Evolutionary conservation across 495 filamentous ascomycete genomes (phyloP).

Genomic region (Friedmanniomyces endolithicus): DNA sequence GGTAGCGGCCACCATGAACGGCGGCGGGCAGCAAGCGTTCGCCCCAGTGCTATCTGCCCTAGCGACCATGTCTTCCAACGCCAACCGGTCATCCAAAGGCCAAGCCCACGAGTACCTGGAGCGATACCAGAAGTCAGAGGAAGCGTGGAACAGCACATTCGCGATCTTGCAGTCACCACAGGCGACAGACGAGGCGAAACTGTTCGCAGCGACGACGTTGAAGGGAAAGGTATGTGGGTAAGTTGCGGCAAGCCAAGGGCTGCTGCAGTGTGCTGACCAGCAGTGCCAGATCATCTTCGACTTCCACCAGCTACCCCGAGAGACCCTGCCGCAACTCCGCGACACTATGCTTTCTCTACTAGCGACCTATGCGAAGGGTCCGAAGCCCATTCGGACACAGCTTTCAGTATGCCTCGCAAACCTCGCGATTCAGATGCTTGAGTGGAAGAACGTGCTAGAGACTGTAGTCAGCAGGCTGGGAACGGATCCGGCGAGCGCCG

Average conservation of each 20-base stretch:
- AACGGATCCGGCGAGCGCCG: constrained; percentile 57
- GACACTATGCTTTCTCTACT: constrained; percentile 71
- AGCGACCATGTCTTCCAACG: constrained; percentile 76
- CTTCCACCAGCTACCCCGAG: constrained; percentile 69
- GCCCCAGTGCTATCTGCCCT: constrained; percentile 76
- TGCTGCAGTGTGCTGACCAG: not conserved
- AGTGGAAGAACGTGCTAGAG: constrained; percentile 87
- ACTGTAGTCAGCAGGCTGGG: constrained; percentile 69
- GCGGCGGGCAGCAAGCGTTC: constrained; percentile 41
- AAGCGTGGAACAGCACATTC: constrained; percentile 83
- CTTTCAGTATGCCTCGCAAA: constrained; percentile 89
- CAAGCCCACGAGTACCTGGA: constrained; percentile 83
- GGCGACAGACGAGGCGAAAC: constrained; percentile 66
- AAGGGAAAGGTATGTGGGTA: constrained; percentile 76
- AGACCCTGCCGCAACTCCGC: constrained; percentile 61
- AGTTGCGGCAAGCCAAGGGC: not conserved
- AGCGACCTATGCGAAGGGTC: constrained; percentile 63
- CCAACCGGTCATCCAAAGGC: constrained; percentile 69
- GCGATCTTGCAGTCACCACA: constrained; percentile 64
- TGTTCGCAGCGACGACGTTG: constrained; percentile 92
- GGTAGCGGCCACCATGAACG: constrained; percentile 18
- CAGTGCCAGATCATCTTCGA: constrained; percentile 60
- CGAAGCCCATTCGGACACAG: constrained; percentile 84
- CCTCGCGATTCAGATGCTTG: constrained; percentile 86
- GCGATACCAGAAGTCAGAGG: constrained; percentile 94